Evolutionary conservation across 345 rosid genomes (phyloP).

Genomic region (Fremontodendron californicum): DNA sequence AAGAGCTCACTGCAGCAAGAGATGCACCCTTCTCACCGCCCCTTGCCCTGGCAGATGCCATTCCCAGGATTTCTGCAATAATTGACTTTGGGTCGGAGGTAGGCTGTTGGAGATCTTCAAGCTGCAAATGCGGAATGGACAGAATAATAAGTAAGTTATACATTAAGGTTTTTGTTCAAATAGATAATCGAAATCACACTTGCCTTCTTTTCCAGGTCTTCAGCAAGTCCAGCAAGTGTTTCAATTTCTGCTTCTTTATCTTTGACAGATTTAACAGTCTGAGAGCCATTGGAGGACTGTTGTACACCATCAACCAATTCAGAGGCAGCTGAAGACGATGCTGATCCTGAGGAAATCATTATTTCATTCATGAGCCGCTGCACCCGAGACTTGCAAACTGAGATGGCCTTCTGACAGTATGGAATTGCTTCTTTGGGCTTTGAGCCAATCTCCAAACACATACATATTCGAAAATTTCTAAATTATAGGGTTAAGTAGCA

Average conservation of each 20-base stretch:
- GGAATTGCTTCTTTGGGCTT: constrained; percentile 75
- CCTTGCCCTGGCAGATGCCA: constrained; percentile 46
- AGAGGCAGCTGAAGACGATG: constrained; percentile 48
- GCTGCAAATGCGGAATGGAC: constrained; percentile 43
- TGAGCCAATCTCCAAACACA: constrained; percentile 80
- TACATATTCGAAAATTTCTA: constrained; percentile 82
- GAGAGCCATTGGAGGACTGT: constrained; percentile 50
- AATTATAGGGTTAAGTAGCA: constrained; percentile 40
- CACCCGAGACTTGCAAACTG: constrained; percentile 65
- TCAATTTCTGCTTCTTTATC: constrained; percentile 78
- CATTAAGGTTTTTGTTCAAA: background rate
- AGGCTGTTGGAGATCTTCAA: constrained; percentile 83
- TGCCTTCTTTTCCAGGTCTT: constrained; percentile 89
- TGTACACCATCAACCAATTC: constrained; percentile 50
- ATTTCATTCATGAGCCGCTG: constrained; percentile 56
- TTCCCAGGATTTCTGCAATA: constrained; percentile 70
- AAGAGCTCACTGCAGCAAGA: constrained; percentile 47
- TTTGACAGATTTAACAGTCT: constrained; percentile 34
- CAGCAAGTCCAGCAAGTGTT: constrained; percentile 59
- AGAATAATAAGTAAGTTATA: constrained; percentile 1
- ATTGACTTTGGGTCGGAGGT: constrained; percentile 58
- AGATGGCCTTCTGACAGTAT: constrained; percentile 73
- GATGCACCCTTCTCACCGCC: constrained; percentile 38
- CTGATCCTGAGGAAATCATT: constrained; percentile 45
- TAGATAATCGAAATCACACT: constrained; percentile 11